Evolutionary conservation across 2,329 filamentous ascomycete species (phyloP), one percentile per base, ranked within the genome.

Genomic region (Paracorniculantispora psalliotae): DNA sequence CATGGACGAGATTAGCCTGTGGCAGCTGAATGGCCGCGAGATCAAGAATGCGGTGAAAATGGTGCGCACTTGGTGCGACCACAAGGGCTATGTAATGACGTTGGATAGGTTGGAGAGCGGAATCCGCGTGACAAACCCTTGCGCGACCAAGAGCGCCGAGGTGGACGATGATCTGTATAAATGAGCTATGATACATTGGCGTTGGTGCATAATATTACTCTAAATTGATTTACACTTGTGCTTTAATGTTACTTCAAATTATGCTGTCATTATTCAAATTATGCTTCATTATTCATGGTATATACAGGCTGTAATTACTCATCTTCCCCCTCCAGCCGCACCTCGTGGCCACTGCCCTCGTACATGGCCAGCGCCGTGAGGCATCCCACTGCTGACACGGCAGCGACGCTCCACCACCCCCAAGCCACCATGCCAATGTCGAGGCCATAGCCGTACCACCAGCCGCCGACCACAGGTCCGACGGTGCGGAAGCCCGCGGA

Each of bases 281-380:
- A 30, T 49, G 46, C 15, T 49, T 21, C 35, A 25, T 46, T 26
- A 4, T 9, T 51, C 52, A 57, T n/a, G n/a, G n/a, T n/a, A n/a
- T n/a, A n/a, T n/a, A n/a, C n/a, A n/a, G n/a, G n/a, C n/a, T n/a
- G n/a, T n/a, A n/a, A n/a, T n/a, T 68, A 63, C 2, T 71, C 70
- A 51, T 76, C 72, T 54, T 81, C 79, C 1, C 74, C 79, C 7
- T 81, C 77, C 7, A 84, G 66, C 54, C 79, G 71, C 26, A 84
- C 80, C 69, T 87, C 84, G 68, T 86, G 84, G 2, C 85, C 85
- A 61, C 74, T 81, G 0, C 86, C 87, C 65, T 90, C 87, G 39
- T 83, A 76, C n/a, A 89, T 82, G 59, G 79, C 78, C 71, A 84
- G 80, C 2, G 83, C 80, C 12, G 84, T 77, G 2, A 78, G 68